These are phyloP conservation scores for Multifurca ochricompacta DNA, from an alignment of 768 basidiomycete species.

Conservation along the genomic window DNA sequence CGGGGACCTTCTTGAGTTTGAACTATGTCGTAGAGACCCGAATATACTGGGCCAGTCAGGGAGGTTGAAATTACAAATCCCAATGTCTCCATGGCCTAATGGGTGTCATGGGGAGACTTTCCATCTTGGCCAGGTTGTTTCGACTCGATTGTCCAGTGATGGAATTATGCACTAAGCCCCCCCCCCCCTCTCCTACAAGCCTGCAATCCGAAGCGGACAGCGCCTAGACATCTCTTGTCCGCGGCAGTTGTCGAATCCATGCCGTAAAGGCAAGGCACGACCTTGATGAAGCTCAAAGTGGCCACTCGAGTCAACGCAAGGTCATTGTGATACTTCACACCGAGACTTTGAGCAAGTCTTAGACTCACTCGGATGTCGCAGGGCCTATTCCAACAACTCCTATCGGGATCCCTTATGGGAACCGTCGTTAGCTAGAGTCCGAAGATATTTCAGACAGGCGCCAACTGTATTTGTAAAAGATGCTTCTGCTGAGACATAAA, in stretches of 20 bases:
- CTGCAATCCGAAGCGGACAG: not conserved
- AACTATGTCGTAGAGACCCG: not conserved
- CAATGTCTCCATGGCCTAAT: not conserved
- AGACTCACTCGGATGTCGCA: too few species aligned
- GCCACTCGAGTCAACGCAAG: not conserved
- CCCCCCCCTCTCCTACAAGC: not conserved
- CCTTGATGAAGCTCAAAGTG: not conserved
- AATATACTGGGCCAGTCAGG: too few species aligned
- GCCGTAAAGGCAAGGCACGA: not conserved
- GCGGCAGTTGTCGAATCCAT: not conserved
- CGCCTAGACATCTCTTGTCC: not conserved
- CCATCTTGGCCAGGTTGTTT: not conserved
- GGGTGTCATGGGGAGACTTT: not conserved
- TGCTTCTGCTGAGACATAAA: not conserved
- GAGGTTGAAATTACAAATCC: too few species aligned
- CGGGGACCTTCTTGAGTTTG: not conserved
- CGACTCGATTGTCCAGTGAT: not conserved
- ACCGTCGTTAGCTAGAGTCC: not conserved
- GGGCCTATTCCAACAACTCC: not conserved
- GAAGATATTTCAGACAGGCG: not conserved
- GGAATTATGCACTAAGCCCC: not conserved
- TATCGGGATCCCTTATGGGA: not conserved
- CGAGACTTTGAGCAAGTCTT: not conserved
- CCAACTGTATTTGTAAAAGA: not conserved
- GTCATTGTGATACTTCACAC: not conserved